A percentile compares a stretch with the other conserved stretches of the same genome.
Evolutionary conservation across 768 basidiomycete genomes (phyloP).

Genomic region (Tulasnella sp.): DNA sequence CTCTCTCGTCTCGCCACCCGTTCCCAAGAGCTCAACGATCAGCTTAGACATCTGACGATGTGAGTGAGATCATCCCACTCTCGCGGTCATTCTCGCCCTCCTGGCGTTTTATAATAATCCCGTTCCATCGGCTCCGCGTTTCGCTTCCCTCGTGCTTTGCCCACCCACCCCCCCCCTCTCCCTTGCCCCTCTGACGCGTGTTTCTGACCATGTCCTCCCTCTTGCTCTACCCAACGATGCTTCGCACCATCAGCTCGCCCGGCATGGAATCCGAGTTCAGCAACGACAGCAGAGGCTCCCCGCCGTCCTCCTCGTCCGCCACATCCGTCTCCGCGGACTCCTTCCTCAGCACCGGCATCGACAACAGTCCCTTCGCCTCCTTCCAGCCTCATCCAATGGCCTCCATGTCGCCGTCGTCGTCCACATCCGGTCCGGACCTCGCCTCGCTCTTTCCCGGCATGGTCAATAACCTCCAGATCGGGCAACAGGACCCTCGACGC

Average conservation of each 20-base stretch:
- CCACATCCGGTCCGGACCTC: background rate
- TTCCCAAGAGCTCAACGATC: conserved; percentile 6
- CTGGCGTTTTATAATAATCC: background rate
- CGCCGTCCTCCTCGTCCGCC: background rate
- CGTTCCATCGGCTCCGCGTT: background rate
- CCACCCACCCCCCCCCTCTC: background rate
- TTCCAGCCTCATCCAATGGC: background rate
- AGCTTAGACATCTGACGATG: conserved; percentile 1
- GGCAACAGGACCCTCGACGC: conserved; percentile 15
- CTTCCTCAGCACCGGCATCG: background rate
- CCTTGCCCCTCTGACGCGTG: background rate
- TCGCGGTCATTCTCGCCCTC: background rate
- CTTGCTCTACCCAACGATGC: background rate
- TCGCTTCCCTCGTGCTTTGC: background rate
- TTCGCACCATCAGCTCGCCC: background rate
- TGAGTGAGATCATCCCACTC: conserved; percentile 7
- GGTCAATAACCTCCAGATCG: conserved; percentile 13
- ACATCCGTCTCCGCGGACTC: conserved; percentile 1
- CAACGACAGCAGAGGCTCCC: conserved; percentile 1
- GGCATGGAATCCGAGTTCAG: conserved; percentile 10
- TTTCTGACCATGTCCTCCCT: background rate
- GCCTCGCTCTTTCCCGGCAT: conserved; percentile 5
- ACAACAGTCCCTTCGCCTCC: background rate
- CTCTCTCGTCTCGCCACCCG: background rate
- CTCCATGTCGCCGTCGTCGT: background rate